Conservation (phyloP, 495 filamentous ascomycete genomes). For the Xylaria scruposa region DNA sequence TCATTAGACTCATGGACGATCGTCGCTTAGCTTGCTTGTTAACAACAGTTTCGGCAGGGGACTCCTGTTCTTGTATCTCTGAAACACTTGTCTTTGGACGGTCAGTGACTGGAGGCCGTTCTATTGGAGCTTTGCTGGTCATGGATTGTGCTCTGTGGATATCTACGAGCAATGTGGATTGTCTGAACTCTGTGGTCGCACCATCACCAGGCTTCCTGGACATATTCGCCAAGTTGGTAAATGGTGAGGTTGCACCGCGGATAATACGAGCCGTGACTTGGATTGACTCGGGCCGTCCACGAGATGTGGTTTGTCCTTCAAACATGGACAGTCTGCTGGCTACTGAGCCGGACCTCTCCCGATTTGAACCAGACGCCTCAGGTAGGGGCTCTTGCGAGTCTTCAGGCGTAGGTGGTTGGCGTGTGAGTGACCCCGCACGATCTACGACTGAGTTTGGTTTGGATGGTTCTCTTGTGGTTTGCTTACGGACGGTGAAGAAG, state of each 20-base stretch:
- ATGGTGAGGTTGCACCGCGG: constrained; percentile 60
- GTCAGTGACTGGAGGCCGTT: constrained; percentile 33
- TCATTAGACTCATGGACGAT: constrained; percentile 59
- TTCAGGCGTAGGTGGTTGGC: constrained; percentile 47
- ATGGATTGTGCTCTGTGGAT: constrained; percentile 57
- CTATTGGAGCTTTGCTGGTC: constrained; percentile 27
- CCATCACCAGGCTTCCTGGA: constrained; percentile 47
- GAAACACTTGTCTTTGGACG: constrained; percentile 39
- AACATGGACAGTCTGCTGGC: constrained; percentile 56
- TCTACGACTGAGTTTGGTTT: constrained; percentile 56
- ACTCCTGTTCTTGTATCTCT: constrained; percentile 48
- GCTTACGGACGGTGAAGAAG: constrained; percentile 62
- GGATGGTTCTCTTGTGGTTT: constrained; percentile 47
- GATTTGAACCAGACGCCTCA: constrained; percentile 36
- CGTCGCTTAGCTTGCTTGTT: constrained; percentile 45
- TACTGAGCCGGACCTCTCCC: constrained; percentile 51
- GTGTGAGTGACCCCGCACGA: constrained; percentile 46
- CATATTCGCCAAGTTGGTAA: constrained; percentile 52
- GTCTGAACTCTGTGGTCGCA: constrained; percentile 66
- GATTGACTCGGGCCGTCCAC: constrained; percentile 68
- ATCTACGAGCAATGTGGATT: constrained; percentile 75
- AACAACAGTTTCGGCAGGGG: constrained; percentile 25
- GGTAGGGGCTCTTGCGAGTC: constrained; percentile 53
- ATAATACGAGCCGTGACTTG: constrained; percentile 83
- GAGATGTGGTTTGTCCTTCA: constrained; percentile 47